phyloP scores from a whole-genome alignment of 805 yeast species.

The Ogataea pilisensis region DNA sequence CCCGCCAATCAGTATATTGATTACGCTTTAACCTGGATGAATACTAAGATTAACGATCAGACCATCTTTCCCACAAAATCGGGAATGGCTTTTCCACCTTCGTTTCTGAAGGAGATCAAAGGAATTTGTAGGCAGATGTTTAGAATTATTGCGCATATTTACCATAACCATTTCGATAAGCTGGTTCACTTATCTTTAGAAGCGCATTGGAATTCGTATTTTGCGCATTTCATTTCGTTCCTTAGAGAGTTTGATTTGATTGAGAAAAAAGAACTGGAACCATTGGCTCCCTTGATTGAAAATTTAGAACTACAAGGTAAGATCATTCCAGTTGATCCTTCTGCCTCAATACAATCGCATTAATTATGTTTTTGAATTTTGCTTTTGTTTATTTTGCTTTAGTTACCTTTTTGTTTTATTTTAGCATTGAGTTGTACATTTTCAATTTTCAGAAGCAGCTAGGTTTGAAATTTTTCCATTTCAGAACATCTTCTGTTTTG shows the following conservation, averaged over 20 bases:
- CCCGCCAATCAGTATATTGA: conserved; percentile 95
- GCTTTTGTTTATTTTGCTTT: neutral
- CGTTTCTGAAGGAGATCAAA: conserved; percentile 75
- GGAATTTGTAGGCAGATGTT: conserved; percentile 90
- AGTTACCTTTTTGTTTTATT: neutral
- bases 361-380: neutral
- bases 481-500: neutral
- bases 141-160: conserved; percentile 91
- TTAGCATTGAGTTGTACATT: too few species aligned
- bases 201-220: conserved; percentile 97
- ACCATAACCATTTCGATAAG: conserved; percentile 91
- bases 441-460: too few species aligned
- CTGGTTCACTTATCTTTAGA: conserved; percentile 88
- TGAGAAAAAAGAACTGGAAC: conserved; percentile 75
- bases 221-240: conserved; percentile 89
- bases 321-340: conserved; percentile 34
- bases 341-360: neutral
- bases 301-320: conserved; percentile 84
- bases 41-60: conserved; percentile 83
- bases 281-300: conserved; percentile 72
- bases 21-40: conserved; percentile 85
- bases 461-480: neutral
- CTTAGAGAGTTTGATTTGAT: conserved; percentile 78
- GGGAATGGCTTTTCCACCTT: conserved; percentile 86
- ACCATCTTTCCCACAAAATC: conserved; percentile 86